Base-by-base conservation (phyloP, 2,329 filamentous ascomycete genomes). In the Pseudocercospora eumusae region DNA sequence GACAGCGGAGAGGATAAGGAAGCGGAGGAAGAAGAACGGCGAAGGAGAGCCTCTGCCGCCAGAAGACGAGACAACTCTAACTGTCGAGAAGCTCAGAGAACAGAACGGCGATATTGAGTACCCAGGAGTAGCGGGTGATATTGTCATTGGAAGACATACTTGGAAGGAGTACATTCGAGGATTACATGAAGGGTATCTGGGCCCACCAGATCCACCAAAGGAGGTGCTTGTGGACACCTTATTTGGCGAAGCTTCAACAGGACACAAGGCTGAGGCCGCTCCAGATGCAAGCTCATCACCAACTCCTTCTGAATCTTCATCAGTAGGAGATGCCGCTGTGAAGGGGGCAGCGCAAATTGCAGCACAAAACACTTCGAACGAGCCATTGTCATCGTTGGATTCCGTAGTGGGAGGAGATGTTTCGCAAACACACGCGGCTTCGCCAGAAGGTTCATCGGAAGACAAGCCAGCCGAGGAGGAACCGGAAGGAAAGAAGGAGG, bases 161-260 rank as follows among this genome's bases (percentile, higher is more conserved):
- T 99, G 95, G 95, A 99, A 97, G 79, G 95, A 99, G 78, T 99
- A 98, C 75, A 81, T 98, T 23, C 84, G 93, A 62, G 95, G 95
- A 50, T 74, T 98, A 68, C 95, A 99, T 75, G 95, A 99, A 78
- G 95, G 95, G 60, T 99, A 95, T 93, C 80, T 99, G 23, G 93
- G 95, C 0, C 92, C 95, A 7, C 79, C 96, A 47, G 85, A 89
- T 62, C 77, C 86, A 60, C 89, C 89, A 1, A 68, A 70, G 57
- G 65, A 69, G 13, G 62, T 63, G 49, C 31, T 54, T 3, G 52
- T 54, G 15, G 52, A 54, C 18, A 54, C 52, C 1, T n/a, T 54
- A 10, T 54, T 54, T 10, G 52, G 52, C 9, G 28, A 54, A 23
- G 28, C 15, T 33, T 54, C 52, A 36, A 54, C 52, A 40, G 52